Base-by-base conservation (phyloP, 2,329 filamentous ascomycete species). In the Colletotrichum lupini region DNA sequence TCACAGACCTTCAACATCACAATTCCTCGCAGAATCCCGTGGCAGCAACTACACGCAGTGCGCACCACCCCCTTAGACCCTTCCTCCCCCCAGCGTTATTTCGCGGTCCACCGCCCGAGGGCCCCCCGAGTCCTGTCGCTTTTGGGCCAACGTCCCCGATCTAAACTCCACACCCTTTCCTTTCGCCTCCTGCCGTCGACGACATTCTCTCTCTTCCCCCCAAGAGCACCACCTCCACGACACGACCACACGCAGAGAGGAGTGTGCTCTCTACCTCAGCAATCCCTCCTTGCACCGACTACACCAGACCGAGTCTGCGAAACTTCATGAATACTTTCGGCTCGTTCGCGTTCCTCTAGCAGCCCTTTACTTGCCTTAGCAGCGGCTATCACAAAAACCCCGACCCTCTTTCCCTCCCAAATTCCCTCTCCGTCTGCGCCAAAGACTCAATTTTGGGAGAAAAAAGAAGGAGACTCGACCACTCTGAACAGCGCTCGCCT, bases 91-190 rank as follows among this genome's bases (percentile, higher is more conserved):
- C 60, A 71, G 70, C 71, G 67, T 73, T 73, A 73, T 73, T 73
- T 73, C 67, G 49, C 61, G 71, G 71, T 73, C 71, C 71, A 73
- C 71, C 30, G 67, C 71, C 71, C 67, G 67, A 73, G 71, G 55
- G 28, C 71, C 69, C 70, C 68, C 66, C 61, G 67, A 70, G 42
- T 70, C 71, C 71, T 70, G 71, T 73, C 60, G 60, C 46, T 70
- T 73, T 70, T 73, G 71, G 67, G 71, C 37, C 71, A 70, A 73
- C 49, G 71, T 70, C 67, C 70, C 71, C 71, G 67, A 73, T 70
- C 71, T 71, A 42, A 70, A 73, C 71, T 73, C 71, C 71, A 73
- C 67, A 73, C 71, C 71, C 71, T 56, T 65, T 60, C 71, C 56
- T 71, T 71, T 73, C 67, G 71, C 71, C 67, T 73, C 71, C 67